Evolutionary conservation across 2,329 filamentous ascomycete genomes (phyloP).

Genomic region (Penicillium rolfsii): DNA sequence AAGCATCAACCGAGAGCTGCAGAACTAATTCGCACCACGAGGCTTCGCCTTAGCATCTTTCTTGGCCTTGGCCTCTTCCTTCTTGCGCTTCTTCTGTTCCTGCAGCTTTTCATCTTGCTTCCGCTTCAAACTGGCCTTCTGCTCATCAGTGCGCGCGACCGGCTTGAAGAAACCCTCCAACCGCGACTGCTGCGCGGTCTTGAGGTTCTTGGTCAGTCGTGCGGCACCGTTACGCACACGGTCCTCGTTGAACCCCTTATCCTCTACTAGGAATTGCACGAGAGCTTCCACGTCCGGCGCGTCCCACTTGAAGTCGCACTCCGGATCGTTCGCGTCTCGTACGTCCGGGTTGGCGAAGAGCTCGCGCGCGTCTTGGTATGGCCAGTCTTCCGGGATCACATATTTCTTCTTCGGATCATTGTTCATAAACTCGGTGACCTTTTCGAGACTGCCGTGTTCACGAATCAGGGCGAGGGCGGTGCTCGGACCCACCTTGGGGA

Average conservation of each 20-base stretch:
- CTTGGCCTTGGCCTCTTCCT: conserved; percentile 94
- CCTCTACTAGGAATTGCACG: conserved; percentile 83
- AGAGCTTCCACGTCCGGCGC: conserved; percentile 88
- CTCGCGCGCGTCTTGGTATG: conserved; percentile 85
- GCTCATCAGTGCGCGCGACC: conserved; percentile 80
- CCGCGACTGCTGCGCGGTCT: conserved; percentile 85
- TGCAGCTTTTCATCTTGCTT: conserved; percentile 92
- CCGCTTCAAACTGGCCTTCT: conserved; percentile 83
- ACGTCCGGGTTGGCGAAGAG: conserved; percentile 94
- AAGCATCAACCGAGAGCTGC: not conserved
- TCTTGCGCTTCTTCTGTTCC: conserved; percentile 92
- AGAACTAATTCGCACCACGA: conserved; percentile 60
- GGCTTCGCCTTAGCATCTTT: conserved; percentile 88
- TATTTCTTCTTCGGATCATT: conserved; percentile 79
- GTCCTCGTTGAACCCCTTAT: conserved; percentile 97
- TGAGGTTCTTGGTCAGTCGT: conserved; percentile 84
- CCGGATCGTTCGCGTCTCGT: conserved; percentile 74
- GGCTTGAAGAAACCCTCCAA: conserved; percentile 98
- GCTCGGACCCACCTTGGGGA: conserved; percentile 89
- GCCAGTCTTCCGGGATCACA: conserved; percentile 92
- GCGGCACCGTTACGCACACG: conserved; percentile 78
- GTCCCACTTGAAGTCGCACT: conserved; percentile 98
- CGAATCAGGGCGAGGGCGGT: conserved; percentile 93
- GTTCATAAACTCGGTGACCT: conserved; percentile 78
- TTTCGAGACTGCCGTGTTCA: conserved; percentile 85